Conservation (phyloP, 257 asterid species). For the Solanum microdontum region DNA sequence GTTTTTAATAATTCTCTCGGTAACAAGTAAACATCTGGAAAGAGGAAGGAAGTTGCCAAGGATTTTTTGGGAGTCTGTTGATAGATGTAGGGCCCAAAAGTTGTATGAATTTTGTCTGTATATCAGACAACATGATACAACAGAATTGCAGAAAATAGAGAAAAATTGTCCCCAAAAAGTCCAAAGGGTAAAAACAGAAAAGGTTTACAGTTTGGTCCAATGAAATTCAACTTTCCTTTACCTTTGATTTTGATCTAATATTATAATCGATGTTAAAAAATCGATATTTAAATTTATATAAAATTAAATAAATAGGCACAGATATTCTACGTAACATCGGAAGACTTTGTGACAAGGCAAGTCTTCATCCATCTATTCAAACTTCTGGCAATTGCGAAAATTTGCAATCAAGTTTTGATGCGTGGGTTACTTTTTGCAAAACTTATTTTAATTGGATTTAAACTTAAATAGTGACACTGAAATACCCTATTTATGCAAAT, state of each 20-base stretch:
- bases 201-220: background rate
- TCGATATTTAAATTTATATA: too few species aligned
- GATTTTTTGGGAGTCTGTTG: background rate
- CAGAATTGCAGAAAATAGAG: background rate
- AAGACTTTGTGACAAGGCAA: too few species aligned
- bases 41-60: background rate
- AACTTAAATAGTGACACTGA: background rate
- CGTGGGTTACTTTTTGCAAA: background rate
- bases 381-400: too few species aligned
- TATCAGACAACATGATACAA: background rate
- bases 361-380: background rate
- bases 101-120: background rate
- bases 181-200: background rate
- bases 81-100: background rate
- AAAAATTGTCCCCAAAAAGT: background rate
- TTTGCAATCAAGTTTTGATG: too few species aligned
- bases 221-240: background rate
- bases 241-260: background rate
- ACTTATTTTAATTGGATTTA: background rate
- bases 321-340: too few species aligned
- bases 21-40: too few species aligned
- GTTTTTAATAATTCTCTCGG: too few species aligned
- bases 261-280: too few species aligned
- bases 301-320: rapidly evolving
- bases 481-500: background rate